These are phyloP conservation scores for Manihot esculenta DNA, from an alignment of 441 rosid genomes.

Conservation along the genomic window DNA sequence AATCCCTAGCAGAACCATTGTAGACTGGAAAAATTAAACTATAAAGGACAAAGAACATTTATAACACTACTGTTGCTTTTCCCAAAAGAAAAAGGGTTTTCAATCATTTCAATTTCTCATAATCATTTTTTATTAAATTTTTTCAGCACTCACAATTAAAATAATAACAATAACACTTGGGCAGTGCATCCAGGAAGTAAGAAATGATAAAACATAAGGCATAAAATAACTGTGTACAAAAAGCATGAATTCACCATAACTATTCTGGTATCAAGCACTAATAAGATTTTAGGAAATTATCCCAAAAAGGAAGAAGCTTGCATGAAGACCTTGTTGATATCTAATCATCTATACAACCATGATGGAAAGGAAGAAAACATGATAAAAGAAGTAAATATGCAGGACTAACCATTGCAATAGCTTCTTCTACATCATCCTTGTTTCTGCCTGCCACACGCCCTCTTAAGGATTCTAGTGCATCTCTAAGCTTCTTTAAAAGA, in stretches of 20 bases:
- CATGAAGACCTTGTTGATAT: not conserved
- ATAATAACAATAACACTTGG: not conserved
- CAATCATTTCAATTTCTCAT: not conserved
- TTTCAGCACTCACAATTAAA: not conserved
- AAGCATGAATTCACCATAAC: not conserved
- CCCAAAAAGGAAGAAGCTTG: not conserved
- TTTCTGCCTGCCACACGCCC: conserved; percentile 91
- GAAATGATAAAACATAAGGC: not conserved
- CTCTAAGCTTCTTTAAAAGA: conserved; percentile 94
- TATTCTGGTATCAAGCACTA: not conserved
- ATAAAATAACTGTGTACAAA: not conserved
- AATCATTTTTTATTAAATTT: not conserved
- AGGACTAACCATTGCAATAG: conserved; percentile 78
- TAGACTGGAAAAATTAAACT: not conserved
- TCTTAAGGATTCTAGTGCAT: conserved; percentile 80
- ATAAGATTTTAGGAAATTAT: not conserved
- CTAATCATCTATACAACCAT: too few species aligned
- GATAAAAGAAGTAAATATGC: conserved; percentile 4
- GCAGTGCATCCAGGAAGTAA: not conserved
- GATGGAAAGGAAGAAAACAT: not conserved
- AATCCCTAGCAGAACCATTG: conserved; percentile 7
- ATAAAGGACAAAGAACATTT: not conserved
- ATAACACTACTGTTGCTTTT: not conserved
- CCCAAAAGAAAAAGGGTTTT: not conserved
- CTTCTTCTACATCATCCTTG: conserved; percentile 95